Base-by-base conservation (phyloP, 352 stramenopile species). In the Globisporangium nodosum region DNA sequence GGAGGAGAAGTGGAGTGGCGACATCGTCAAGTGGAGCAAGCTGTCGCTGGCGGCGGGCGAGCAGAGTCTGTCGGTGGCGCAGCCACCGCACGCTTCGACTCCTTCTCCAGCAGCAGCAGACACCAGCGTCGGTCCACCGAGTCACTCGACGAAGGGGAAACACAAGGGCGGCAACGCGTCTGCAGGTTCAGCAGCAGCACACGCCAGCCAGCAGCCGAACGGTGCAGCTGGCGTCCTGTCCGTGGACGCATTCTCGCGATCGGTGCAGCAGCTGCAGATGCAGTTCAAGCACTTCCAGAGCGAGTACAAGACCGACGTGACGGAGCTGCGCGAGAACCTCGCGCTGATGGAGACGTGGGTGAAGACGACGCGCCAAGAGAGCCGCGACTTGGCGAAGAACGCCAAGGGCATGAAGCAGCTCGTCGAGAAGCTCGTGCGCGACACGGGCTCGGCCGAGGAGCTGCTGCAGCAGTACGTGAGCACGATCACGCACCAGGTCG, bases 401-500 rank as follows among this genome's bases (percentile, higher is more conserved):
- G 65, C 71, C 33, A 74, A 79, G 47, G 80, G 80, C 27, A 63
- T 91, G 39, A 88, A 91, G 63, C 58, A 87, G 39, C 74, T 92
- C 15, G 73, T 92, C 1, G 82, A 90, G 66, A 90, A 89, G 56
- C 69, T 90, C 2, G 76, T 92, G 65, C 82, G 82, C 2, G 79
- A 89, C 49, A 88, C 78, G 24, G 80, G 79, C 11, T 81, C 72
- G 7, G 80, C 77, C 0, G 79, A 91, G 58, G 68, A 85, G 46
- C 58, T 93, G 48, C 68, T 93, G 33, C 83, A 90, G 66, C 81
- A 88, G 63, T 91, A 91, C 55, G 81, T 93, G 61, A 88, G 81
- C 54, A 90, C 81, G 21, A 91, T 93, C 54, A 91, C 83, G 46
- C 81, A 93, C 57, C 83, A 93, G 52, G 83, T 93, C 27, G 83